Evolutionary conservation across 345 rosid genomes (phyloP).

Genomic region (rapeseed (Brassica napus)): DNA sequence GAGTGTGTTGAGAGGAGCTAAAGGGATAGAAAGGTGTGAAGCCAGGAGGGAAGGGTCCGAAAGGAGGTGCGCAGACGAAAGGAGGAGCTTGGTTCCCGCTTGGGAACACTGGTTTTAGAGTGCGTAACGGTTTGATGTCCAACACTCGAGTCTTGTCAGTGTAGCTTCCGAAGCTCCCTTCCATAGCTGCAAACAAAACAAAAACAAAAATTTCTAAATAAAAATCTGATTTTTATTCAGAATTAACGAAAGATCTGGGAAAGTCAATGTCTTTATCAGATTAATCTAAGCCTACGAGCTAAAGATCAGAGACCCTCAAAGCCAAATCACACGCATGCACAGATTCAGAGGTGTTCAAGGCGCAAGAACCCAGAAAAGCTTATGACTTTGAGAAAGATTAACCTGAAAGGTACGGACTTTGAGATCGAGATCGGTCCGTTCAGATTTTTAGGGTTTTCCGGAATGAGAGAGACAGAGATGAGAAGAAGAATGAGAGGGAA

Average conservation of each 20-base stretch:
- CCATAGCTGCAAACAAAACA: constrained; percentile 41
- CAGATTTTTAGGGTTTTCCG: constrained; percentile 24
- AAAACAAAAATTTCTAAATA: neutral
- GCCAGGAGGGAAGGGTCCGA: constrained; percentile 62
- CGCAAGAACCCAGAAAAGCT: neutral
- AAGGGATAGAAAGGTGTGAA: constrained; percentile 72
- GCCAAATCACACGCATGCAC: constrained; percentile 30
- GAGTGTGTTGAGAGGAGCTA: constrained; percentile 39
- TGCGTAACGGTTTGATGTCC: constrained; percentile 79
- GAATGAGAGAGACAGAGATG: neutral
- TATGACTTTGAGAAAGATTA: neutral
- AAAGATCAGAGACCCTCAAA: constrained; percentile 2
- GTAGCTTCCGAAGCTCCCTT: constrained; percentile 43
- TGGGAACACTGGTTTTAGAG: constrained; percentile 64
- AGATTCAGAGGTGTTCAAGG: constrained; percentile 17
- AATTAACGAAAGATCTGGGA: constrained; percentile 12
- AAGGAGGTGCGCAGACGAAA: constrained; percentile 51
- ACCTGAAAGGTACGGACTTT: constrained; percentile 16
- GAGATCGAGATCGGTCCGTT: neutral
- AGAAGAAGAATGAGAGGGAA: constrained; percentile 35
- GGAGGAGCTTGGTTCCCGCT: constrained; percentile 47
- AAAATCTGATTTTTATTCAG: neutral
- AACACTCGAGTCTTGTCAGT: constrained; percentile 66
- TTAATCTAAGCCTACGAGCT: constrained; percentile 12
- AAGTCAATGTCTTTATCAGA: neutral